Base-by-base conservation (phyloP, 495 filamentous ascomycete species). In the Lichina pygmaea region DNA sequence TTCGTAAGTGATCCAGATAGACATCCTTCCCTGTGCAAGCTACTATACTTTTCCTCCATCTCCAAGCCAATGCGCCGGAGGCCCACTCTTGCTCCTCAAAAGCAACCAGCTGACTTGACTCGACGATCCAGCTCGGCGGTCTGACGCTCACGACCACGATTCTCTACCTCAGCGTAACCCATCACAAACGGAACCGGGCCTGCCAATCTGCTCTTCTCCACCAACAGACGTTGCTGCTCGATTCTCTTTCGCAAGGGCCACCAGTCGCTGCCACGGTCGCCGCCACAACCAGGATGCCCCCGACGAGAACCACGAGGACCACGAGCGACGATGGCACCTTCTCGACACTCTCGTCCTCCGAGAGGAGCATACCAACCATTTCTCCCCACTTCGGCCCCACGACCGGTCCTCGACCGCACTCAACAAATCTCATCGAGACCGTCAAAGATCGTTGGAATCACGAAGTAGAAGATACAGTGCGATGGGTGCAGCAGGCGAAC, bases 81-180 rank as follows among this genome's bases (percentile, higher is more conserved):
- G 32, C 12, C 44, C 44, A 2, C 24, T 4, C 24, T 24, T 24
- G 24, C 24, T 24, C 24, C 24, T 24, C 24, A 24, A 24, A 24
- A 24, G 24, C 24, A 4, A 24, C 24, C 24, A 24, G 24, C 24
- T 24, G 24, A 24, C 24, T 24, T 38, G 45, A 51, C 49, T 50
- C 39, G 48, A 39, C 41, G 37, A 17, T 39, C 10, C 48, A 81
- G 78, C 68, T 85, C 55, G 77, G 82, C 53, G 86, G 89, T 51
- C 70, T 89, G 37, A 81, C 86, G 50, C 66, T 97, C 37, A 92
- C 86, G 42, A 73, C 82, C 41, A 73, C 77, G 24, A 53, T 80
- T 46, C 70, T 89, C 54, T 93, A 91, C 65, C 71, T 94, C 44
- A 72, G 77, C 45, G 58, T 92, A 30, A 63, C 73, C 56, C 62